Base-by-base conservation (phyloP, 371 early-diverging fungal genomes). In the Apophysomyces trapeziformis region DNA sequence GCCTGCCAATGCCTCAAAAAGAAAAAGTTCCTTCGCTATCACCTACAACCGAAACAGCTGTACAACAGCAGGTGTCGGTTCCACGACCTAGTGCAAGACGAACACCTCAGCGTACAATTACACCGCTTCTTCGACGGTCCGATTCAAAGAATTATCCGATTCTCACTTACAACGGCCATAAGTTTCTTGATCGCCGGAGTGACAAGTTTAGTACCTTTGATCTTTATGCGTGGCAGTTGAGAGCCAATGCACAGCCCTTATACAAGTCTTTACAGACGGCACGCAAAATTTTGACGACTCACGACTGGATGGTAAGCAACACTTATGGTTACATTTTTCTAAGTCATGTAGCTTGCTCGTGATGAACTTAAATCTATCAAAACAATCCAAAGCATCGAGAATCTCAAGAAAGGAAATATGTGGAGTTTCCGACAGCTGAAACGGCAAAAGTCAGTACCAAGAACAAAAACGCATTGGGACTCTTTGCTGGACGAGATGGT, bases 381-480 rank as follows among this genome's bases (percentile, higher is more conserved):
- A 56, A 85, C 90, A 6, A 82, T 95, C 62, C 80, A 92, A 63
- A 78, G 87, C 45, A 89, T 96, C 39, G 96, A 96, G 39, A 80
- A 86, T 8, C 69, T 96, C 58, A 96, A 96, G 65, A 84, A 86
- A 18, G 80, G 83, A 39, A 89, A 90, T 66, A 64, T 84, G 57
- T 96, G 95, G 96, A 90, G 92, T 65, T 86, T 92, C 44, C 78
- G 89, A 67, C 98, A 97, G 71, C 74, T 93, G 13, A 90, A 87
- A 65, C 84, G 84, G 38, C 92, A 92, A 61, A 83, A 80, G 1
- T 81, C 89, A 1, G 89, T 90, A 14, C 83, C 89, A 16, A 75
- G 95, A 47, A 78, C 85, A n/a, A 92, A 93, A 57, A 88, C 92
- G 0, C 95, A 95, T 63, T 93, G 95, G 95, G 97, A 96, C 73